A percentile compares a stretch with the other conserved stretches of the same genome.
These are phyloP conservation scores for Rhodotorula sp. DNA, from an alignment of 1,284 basidiomycete species.

Conservation along the genomic window DNA sequence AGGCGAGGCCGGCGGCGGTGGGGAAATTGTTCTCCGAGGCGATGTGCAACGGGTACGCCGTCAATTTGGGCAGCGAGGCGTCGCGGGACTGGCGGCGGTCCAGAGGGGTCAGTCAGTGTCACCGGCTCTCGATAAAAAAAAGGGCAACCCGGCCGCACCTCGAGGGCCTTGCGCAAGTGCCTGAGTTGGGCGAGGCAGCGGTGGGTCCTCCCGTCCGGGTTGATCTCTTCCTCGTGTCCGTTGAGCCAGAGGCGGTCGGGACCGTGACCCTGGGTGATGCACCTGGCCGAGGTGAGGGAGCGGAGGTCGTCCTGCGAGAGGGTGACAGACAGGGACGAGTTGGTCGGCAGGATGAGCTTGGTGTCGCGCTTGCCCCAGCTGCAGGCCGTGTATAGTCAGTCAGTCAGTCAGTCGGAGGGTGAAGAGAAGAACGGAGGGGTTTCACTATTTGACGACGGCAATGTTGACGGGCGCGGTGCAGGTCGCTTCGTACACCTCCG, in stretches of 20 bases:
- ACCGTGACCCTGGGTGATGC: slow-evolving; percentile 60
- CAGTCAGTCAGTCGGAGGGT: too few species aligned
- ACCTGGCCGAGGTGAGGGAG: slow-evolving; percentile 88
- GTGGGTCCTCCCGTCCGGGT: slow-evolving; percentile 53
- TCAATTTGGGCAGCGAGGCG: slow-evolving; percentile 60
- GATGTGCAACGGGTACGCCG: slow-evolving; percentile 75
- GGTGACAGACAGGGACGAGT: slow-evolving; percentile 95
- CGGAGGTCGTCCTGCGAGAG: slow-evolving; percentile 94
- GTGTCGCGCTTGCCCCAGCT: slow-evolving; percentile 97
- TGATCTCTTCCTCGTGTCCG: slow-evolving; percentile 36
- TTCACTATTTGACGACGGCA: slow-evolving; percentile 8
- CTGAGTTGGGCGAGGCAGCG: slow-evolving; percentile 90
- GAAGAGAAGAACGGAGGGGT: too few species aligned
- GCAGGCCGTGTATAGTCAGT: background rate
- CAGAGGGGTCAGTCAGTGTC: too few species aligned
- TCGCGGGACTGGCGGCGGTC: slow-evolving; percentile 51
- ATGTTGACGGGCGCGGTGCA: slow-evolving; percentile 42
- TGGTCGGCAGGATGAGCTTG: slow-evolving; percentile 91
- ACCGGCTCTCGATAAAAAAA: background rate
- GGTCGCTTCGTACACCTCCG: slow-evolving; percentile 31
- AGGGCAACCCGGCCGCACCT: slow-evolving; percentile 53
- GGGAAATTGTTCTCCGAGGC: slow-evolving; percentile 98
- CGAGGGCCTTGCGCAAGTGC: slow-evolving; percentile 68
- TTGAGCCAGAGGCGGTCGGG: slow-evolving; percentile 82
- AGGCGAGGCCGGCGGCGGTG: slow-evolving; percentile 95